A percentile compares a stretch with the other conserved stretches of the same genome.
phyloP scores from a whole-genome alignment of 148 eudicot genomes.

The Spergularia bocconei region DNA sequence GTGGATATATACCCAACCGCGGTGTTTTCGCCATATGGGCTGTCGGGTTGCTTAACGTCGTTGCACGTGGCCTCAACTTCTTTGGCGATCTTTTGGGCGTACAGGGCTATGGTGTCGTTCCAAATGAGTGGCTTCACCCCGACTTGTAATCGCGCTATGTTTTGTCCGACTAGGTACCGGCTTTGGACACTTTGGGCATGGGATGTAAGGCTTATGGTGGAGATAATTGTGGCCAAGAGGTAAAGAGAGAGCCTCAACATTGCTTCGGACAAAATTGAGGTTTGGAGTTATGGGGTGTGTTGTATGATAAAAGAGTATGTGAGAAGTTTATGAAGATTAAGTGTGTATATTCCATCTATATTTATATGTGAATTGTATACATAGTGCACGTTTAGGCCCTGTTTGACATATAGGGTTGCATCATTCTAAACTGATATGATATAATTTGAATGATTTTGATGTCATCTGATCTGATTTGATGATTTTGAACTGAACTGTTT shows the following conservation, averaged over 20 bases:
- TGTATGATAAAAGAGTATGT: no score
- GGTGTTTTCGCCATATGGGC: constrained; percentile 37
- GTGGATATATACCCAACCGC: constrained; percentile 19
- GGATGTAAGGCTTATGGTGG: not conserved
- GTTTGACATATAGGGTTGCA: no score
- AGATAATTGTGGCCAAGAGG: constrained; percentile 14
- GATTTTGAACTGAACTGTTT: no score
- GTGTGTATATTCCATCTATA: no score
- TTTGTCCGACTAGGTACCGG: constrained; percentile 31
- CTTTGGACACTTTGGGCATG: constrained; percentile 27
- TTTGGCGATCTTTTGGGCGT: constrained; percentile 20
- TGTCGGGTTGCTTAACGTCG: constrained; percentile 10
- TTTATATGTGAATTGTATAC: no score
- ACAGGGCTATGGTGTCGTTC: constrained; percentile 26
- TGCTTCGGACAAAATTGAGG: not conserved
- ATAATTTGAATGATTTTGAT: no score
- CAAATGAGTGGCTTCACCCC: constrained; percentile 30
- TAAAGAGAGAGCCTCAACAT: constrained; percentile 1
- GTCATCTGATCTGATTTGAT: no score
- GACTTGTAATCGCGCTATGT: constrained; percentile 23
- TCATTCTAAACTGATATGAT: no score
- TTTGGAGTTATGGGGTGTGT: no score
- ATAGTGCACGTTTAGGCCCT: no score
- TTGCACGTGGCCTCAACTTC: constrained; percentile 20
- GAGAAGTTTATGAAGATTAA: no score